phyloP scores from a whole-genome alignment of 768 basidiomycete species.

The Boletus barrowsii region DNA sequence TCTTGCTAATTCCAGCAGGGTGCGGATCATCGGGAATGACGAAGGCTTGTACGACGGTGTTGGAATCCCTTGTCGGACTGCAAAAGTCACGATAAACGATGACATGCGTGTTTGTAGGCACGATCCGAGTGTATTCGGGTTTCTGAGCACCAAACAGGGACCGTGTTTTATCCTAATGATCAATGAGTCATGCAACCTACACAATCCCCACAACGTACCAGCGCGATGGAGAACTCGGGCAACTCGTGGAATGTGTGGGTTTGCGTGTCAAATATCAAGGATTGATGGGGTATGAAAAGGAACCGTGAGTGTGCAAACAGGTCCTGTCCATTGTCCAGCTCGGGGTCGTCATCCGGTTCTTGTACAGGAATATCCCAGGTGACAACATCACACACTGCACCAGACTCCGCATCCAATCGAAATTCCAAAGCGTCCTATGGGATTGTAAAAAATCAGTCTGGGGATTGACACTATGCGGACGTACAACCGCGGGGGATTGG shows the following conservation, averaged over 20 bases:
- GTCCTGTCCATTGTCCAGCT: background rate
- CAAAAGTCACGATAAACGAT: background rate
- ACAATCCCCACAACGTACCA: background rate
- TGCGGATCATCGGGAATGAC: background rate
- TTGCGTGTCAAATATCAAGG: background rate
- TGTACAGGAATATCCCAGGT: too few relatives aligned
- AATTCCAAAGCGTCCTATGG: too few relatives aligned
- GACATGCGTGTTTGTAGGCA: background rate
- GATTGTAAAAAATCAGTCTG: too few relatives aligned
- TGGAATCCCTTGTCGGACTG: background rate
- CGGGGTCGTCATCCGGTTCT: too few relatives aligned
- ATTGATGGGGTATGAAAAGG: background rate
- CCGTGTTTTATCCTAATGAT: background rate
- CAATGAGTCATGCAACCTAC: background rate
- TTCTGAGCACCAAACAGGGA: background rate
- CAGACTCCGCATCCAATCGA: too few relatives aligned
- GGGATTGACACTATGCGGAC: background rate
- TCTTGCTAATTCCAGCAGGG: background rate
- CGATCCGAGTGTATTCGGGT: background rate
- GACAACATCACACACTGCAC: too few relatives aligned
- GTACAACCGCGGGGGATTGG: background rate
- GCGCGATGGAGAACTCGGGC: background rate
- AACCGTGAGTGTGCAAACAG: background rate
- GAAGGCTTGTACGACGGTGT: background rate
- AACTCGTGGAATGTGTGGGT: background rate